Evolutionary conservation across 768 basidiomycete genomes (phyloP).

Genomic region (Clathrus columnatus): DNA sequence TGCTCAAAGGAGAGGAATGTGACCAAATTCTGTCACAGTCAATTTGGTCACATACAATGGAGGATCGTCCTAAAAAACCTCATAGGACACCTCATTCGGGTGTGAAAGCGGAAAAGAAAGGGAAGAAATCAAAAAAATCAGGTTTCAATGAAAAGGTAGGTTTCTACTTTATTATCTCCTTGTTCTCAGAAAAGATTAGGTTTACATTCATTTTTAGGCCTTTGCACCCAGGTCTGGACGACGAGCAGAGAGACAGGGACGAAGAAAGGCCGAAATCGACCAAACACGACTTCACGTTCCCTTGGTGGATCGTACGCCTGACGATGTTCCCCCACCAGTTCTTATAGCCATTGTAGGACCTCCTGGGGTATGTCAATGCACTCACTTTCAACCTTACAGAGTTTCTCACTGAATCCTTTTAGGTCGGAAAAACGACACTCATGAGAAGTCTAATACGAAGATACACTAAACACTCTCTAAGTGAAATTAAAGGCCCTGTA

Average conservation of each 20-base stretch:
- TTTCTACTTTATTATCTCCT: neutral
- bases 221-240: slow-evolving; percentile 91
- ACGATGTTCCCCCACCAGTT: slow-evolving; percentile 85
- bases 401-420: neutral
- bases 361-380: slow-evolving; percentile 51
- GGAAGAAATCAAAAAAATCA: slow-evolving; percentile 62
- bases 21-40: no score
- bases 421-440: slow-evolving; percentile 87
- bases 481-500: slow-evolving; percentile 85
- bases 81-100: slow-evolving; percentile 72
- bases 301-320: slow-evolving; percentile 88
- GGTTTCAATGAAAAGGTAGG: slow-evolving; percentile 87
- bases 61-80: slow-evolving; percentile 71
- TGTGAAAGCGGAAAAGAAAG: slow-evolving; percentile 68
- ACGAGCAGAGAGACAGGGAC: slow-evolving; percentile 78
- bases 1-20: no score
- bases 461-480: slow-evolving; percentile 89
- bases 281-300: slow-evolving; percentile 95
- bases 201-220: slow-evolving; percentile 40
- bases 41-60: slow-evolving; percentile 48
- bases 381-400: neutral
- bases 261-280: slow-evolving; percentile 86
- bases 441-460: slow-evolving; percentile 85
- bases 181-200: neutral
- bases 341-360: slow-evolving; percentile 94